phyloP scores from a whole-genome alignment of 495 filamentous ascomycete species.

The Xylaria castorea region DNA sequence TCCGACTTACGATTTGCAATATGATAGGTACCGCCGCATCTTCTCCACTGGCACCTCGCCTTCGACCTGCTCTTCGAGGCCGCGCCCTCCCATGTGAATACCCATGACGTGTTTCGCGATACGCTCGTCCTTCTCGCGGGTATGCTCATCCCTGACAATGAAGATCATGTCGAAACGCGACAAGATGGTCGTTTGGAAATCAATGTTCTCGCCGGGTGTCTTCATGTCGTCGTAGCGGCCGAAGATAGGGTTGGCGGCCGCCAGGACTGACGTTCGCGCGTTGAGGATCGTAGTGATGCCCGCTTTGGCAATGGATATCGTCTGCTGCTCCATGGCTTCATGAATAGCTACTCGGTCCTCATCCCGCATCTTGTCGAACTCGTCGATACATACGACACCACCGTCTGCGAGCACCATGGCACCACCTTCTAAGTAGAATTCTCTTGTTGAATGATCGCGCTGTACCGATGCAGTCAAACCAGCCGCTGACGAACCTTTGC shows the following conservation, averaged over 20 bases:
- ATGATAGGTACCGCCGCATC: conserved; percentile 98
- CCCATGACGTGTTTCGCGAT: conserved; percentile 98
- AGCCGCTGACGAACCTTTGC: conserved; percentile 97
- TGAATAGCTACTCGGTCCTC: conserved; percentile 99
- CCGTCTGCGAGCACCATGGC: conserved; percentile 99
- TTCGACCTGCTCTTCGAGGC: conserved; percentile 81
- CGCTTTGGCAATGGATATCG: conserved; percentile 98
- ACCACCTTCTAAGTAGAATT: conserved; percentile 98
- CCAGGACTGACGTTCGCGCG: conserved; percentile 91
- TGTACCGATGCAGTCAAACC: conserved; percentile 99
- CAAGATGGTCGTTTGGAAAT: conserved; percentile 98
- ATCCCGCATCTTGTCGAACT: conserved; percentile 99
- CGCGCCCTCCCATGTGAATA: conserved; percentile 92
- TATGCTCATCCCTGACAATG: conserved; percentile 96
- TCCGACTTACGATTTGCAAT: conserved; percentile 86
- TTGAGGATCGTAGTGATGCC: conserved; percentile 99
- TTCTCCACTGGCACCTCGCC: conserved; percentile 91
- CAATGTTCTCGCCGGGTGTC: conserved; percentile 97
- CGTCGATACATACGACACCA: conserved; percentile 98
- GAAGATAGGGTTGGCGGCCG: conserved; percentile 97
- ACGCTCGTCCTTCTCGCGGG: conserved; percentile 84
- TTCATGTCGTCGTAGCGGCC: conserved; percentile 98
- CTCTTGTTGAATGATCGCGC: conserved; percentile 85
- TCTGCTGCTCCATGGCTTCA: conserved; percentile 99
- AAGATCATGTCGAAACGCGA: conserved; percentile 99